Percentiles rank a stretch among this genome's conserved stretches.
Evolutionary conservation across 371 early-diverging fungal species (phyloP).

Genomic region (Vairimorpha ceranae): DNA sequence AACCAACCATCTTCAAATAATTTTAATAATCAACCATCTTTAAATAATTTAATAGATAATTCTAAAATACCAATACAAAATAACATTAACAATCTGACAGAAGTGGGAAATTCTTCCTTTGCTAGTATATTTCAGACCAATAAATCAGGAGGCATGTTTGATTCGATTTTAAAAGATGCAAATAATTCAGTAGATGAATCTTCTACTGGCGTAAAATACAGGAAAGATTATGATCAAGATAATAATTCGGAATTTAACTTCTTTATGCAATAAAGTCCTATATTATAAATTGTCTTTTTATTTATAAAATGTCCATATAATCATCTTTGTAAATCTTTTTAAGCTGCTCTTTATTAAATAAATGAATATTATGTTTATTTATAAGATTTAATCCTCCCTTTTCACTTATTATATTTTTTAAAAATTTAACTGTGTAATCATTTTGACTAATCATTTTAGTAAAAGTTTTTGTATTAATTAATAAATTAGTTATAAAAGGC

Average conservation of each 20-base stretch:
- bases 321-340: constrained; percentile 15
- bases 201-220: neutral
- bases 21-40: no score
- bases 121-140: no score
- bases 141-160: neutral
- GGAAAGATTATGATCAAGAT: neutral
- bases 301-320: constrained; percentile 19
- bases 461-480: constrained; percentile 28
- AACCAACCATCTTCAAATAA: no score
- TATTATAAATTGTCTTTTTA: neutral
- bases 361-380: constrained; percentile 28
- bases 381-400: constrained; percentile 27
- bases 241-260: neutral
- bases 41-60: no score
- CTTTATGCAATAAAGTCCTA: neutral
- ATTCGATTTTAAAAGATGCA: neutral
- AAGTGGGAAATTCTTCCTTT: no score
- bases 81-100: no score
- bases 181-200: neutral
- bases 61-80: no score
- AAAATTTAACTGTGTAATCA: neutral
- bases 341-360: constrained; percentile 15
- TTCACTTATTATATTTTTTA: constrained; percentile 9
- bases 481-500: constrained; percentile 31
- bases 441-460: neutral